phyloP scores from a whole-genome alignment of 169 alveolate genomes.

The Eimeria falciformis region DNA sequence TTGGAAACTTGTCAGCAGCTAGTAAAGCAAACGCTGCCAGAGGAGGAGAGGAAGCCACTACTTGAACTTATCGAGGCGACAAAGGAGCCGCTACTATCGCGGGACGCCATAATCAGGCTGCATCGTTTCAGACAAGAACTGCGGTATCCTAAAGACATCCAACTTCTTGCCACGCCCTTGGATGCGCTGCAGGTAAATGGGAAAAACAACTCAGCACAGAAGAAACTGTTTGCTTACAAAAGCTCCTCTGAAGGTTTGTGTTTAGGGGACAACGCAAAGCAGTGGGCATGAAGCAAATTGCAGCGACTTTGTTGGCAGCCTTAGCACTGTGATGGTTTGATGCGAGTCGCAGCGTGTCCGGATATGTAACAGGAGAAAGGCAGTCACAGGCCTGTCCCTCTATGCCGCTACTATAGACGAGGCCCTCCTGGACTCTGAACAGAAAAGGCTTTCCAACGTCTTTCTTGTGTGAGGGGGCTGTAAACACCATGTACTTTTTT shows the following conservation, averaged over 20 bases:
- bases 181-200: constrained; percentile 23
- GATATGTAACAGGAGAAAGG: constrained; percentile 43
- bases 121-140: constrained; percentile 9
- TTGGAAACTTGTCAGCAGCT: neutral
- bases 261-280: too few relatives aligned
- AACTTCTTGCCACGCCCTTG: constrained; percentile 13
- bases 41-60: neutral
- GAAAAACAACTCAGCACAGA: too few relatives aligned
- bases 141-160: neutral
- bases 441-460: neutral
- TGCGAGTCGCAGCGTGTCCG: constrained; percentile 2
- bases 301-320: neutral
- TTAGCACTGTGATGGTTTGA: neutral
- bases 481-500: too few relatives aligned
- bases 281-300: neutral
- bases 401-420: constrained; percentile 32
- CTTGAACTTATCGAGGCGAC: neutral
- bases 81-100: neutral
- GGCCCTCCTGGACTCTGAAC: neutral
- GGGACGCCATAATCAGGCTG: constrained; percentile 32
- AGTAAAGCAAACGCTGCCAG: neutral
- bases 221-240: too few relatives aligned
- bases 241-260: too few relatives aligned
- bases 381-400: constrained; percentile 29
- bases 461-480: neutral